Base-by-base conservation (phyloP, 2,329 filamentous ascomycete species). In the Talaromyces sp. region DNA sequence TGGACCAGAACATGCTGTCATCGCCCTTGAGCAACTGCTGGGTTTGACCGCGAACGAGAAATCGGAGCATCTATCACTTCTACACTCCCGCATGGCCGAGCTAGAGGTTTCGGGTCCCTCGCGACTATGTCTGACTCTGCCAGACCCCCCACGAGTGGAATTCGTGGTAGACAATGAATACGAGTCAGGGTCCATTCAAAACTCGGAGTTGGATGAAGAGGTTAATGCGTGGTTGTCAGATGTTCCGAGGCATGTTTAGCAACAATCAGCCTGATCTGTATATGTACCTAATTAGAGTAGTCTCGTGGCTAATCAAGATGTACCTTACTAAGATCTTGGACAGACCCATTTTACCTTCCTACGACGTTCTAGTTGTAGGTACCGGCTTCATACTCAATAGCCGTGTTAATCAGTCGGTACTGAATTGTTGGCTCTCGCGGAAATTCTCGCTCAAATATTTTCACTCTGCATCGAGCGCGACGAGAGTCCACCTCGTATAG, bases 371-470 rank as follows among this genome's bases (percentile, higher is more conserved):
- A 25, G 44, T 12, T 9, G 23, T 28, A 21, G 16, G 7, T 16
- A 25, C n/a, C n/a, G n/a, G 21, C 21, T 23, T 14, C 14, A 8
- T 44, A 44, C n/a, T 18, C 3, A 40, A 3, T 40, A 40, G 39
- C 14, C n/a, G 5, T 40, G 5, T 18, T 6, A 18, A 18, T 18
- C 28, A 28, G 28, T 28, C 3, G 28, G 6, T 3, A 3, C 6
- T 6, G 6, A 28, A 31, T 33, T 25, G 16, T 54, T 35, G 44
- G 39, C 44, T 50, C 14, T 54, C 58, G 58, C 44, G 33, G 58
- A 31, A 60, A 60, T 54, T 60, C 58, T 60, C 58, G 58, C 35
- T 52, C 14, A 12, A 60, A 39, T n/a, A n/a, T 54, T 42, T 14
- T 3, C 4, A 18, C 54, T 33, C 33, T 21, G 23, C 18, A 28